These are phyloP conservation scores for Trypanosoma boissoni DNA, from an alignment of 208 protist species.

Conservation along the genomic window DNA sequence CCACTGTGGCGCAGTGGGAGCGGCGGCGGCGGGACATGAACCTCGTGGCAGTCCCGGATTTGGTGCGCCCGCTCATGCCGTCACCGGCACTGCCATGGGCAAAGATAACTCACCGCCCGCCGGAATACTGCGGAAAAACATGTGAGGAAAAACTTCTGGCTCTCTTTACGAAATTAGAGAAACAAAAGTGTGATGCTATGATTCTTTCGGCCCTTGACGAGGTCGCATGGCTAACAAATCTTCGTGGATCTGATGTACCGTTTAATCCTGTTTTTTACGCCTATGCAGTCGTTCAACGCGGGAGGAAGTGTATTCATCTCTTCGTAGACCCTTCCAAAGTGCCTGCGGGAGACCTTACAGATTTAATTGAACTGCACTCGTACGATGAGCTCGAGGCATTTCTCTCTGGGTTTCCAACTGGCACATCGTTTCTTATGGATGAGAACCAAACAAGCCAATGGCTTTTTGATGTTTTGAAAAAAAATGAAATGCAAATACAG, in stretches of 20 bases:
- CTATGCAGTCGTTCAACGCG: slow-evolving; percentile 66
- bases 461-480: slow-evolving; percentile 41
- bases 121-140: slow-evolving; percentile 65
- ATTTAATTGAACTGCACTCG: slow-evolving; percentile 48
- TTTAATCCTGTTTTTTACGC: slow-evolving; percentile 92
- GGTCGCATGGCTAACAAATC: slow-evolving; percentile 91
- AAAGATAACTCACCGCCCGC: slow-evolving; percentile 41
- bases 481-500: slow-evolving; percentile 27
- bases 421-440: slow-evolving; percentile 59
- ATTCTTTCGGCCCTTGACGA: slow-evolving; percentile 91
- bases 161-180: slow-evolving; percentile 45
- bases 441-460: slow-evolving; percentile 72
- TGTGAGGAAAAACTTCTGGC: slow-evolving; percentile 50
- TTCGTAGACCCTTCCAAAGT: slow-evolving; percentile 38
- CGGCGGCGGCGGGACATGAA: slow-evolving; percentile 45
- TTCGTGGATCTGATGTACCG: slow-evolving; percentile 83
- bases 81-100: slow-evolving; percentile 8
- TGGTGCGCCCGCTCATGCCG: slow-evolving; percentile 50
- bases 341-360: slow-evolving; percentile 23
- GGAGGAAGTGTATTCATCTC: slow-evolving; percentile 18
- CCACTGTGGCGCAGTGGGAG: slow-evolving; percentile 80
- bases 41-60: slow-evolving; percentile 59
- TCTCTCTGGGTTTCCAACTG: slow-evolving; percentile 33
- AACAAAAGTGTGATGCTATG: slow-evolving; percentile 52
- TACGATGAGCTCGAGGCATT: slow-evolving; percentile 73